These are phyloP conservation scores for Danielia oregonensis DNA, from an alignment of 805 yeast genomes.

Conservation along the genomic window DNA sequence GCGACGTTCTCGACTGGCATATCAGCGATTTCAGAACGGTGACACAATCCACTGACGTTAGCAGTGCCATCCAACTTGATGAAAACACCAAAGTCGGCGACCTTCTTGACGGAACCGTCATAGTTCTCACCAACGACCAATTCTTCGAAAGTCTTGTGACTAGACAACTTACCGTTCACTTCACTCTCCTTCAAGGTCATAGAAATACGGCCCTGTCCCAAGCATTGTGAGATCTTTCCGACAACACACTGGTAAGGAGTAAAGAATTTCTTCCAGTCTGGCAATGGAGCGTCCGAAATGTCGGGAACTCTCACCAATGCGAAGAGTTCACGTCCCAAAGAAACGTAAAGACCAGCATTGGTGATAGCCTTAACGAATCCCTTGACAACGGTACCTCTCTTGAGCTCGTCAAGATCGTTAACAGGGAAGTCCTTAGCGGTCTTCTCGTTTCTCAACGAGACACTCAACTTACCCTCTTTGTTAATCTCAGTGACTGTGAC, in stretches of 20 bases:
- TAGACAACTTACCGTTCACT: slow-evolving; percentile 63
- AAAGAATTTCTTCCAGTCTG: slow-evolving; percentile 84
- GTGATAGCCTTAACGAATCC: slow-evolving; percentile 79
- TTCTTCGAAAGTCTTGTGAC: slow-evolving; percentile 61
- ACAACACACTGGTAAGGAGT: slow-evolving; percentile 65
- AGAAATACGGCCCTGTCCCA: slow-evolving; percentile 60
- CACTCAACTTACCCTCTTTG: slow-evolving; percentile 49
- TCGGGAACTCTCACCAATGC: slow-evolving; percentile 82
- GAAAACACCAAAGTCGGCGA: slow-evolving; percentile 88
- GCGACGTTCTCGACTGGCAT: slow-evolving; percentile 54
- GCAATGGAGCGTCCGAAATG: slow-evolving; percentile 73
- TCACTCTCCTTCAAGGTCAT: slow-evolving; percentile 80
- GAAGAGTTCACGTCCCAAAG: slow-evolving; percentile 63
- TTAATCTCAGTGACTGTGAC: slow-evolving; percentile 55
- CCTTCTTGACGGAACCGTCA: slow-evolving; percentile 75
- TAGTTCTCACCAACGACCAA: slow-evolving; percentile 64
- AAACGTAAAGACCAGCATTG: slow-evolving; percentile 73
- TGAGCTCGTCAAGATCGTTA: slow-evolving; percentile 47
- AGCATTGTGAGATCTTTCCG: slow-evolving; percentile 67
- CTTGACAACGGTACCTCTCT: slow-evolving; percentile 67
- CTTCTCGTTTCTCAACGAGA: slow-evolving; percentile 54
- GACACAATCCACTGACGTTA: slow-evolving; percentile 82
- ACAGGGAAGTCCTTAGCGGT: slow-evolving; percentile 51
- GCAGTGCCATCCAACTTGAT: slow-evolving; percentile 73
- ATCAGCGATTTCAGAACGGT: slow-evolving; percentile 79